Percentiles rank a stretch among this genome's conserved stretches.
phyloP scores from a whole-genome alignment of 2,329 filamentous ascomycete species.

The Helotiales sp. region DNA sequence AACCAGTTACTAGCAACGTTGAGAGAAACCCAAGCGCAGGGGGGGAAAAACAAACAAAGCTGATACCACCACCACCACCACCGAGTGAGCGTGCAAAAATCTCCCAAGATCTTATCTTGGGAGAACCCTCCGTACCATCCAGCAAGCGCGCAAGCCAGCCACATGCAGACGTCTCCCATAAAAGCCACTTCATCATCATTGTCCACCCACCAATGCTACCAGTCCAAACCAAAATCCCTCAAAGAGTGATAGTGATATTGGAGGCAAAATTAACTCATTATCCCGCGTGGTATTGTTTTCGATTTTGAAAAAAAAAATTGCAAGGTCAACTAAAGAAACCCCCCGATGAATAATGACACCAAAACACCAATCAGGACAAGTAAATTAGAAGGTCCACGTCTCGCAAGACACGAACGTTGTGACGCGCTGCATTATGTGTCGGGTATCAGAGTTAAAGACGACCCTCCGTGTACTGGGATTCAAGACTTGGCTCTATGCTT shows the following conservation, averaged over 20 bases:
- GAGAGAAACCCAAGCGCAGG: conserved; percentile 18
- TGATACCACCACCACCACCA: not conserved
- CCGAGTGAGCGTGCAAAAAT: conserved; percentile 10
- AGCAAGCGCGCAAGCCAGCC: not conserved
- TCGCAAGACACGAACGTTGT: conserved; percentile 40
- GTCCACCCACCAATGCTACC: conserved; percentile 10
- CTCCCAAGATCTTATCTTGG: not conserved
- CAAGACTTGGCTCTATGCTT: conserved; percentile 59
- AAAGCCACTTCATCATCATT: not conserved
- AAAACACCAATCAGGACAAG: conserved; percentile 41
- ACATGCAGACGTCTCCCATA: conserved; percentile 9
- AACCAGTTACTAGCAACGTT: conserved; percentile 6
- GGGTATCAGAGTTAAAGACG: conserved; percentile 58
- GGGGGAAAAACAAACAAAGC: conserved; percentile 11
- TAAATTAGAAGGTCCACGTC: conserved; percentile 36
- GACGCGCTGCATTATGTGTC: conserved; percentile 54
- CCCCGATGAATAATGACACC: conserved; percentile 38
- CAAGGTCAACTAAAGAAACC: conserved; percentile 23
- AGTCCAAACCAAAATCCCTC: conserved; percentile 17
- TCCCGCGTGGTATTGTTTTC: conserved; percentile 25
- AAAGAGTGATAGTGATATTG: conserved; percentile 16
- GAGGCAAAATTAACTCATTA: conserved; percentile 37
- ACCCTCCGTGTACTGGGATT: conserved; percentile 37
- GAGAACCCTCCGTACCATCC: conserved; percentile 1
- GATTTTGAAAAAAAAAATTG: conserved; percentile 30